phyloP scores from a whole-genome alignment of 257 asterid genomes.

The Parsonsia alboflavescens region DNA sequence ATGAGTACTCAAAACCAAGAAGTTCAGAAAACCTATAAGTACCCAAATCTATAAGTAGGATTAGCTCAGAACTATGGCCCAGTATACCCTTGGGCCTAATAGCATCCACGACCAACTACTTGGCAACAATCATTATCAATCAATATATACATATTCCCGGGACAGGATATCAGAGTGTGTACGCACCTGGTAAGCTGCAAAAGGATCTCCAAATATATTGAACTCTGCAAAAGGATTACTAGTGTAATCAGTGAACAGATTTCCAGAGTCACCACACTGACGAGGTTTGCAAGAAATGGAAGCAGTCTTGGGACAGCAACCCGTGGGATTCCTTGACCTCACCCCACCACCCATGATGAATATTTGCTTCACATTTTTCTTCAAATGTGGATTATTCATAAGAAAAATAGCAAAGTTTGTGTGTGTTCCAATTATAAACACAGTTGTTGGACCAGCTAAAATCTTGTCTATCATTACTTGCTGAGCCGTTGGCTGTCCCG shows the following conservation, averaged over 20 bases:
- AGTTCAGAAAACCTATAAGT: no score
- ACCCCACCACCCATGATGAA: conserved; percentile 89
- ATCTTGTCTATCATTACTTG: conserved; percentile 60
- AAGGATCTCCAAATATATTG: conserved; percentile 83
- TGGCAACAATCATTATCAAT: no score
- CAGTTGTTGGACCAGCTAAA: conserved; percentile 63
- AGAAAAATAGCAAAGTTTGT: conserved; percentile 70
- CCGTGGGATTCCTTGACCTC: conserved; percentile 61
- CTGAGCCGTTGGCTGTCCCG: conserved; percentile 72
- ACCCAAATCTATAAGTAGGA: neutral
- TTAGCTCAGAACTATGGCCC: no score
- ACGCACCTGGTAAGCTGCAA: conserved; percentile 81
- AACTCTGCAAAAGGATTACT: conserved; percentile 82
- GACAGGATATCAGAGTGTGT: no score
- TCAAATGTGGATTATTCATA: conserved; percentile 67
- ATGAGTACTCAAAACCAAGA: no score
- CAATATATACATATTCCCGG: no score
- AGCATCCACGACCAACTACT: no score
- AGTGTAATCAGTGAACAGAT: conserved; percentile 51
- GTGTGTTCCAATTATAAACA: conserved; percentile 46
- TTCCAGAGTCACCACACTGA: conserved; percentile 76
- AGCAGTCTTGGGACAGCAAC: conserved; percentile 63
- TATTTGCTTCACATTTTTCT: conserved; percentile 60
- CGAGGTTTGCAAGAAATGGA: conserved; percentile 47
- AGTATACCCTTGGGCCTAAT: no score